Base-by-base conservation (phyloP, 768 basidiomycete genomes). In the Mycena sanguinolenta region DNA sequence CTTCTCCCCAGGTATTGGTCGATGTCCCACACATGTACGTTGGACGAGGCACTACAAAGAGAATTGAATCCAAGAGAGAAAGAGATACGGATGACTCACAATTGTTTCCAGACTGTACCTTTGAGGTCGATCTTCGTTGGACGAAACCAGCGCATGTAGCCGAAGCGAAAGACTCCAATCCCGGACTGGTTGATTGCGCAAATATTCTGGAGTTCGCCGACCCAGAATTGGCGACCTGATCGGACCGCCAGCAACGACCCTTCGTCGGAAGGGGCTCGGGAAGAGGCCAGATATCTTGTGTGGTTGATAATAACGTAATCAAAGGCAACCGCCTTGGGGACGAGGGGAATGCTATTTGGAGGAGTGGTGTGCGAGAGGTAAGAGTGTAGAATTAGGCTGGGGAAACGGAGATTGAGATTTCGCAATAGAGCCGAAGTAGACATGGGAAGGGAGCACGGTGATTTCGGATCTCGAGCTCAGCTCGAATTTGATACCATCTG, bases 101-200 rank as follows among this genome's bases (percentile, higher is more conserved):
- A 67, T 21, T 21, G 6, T 1, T 19, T 38, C 67, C 67, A 68
- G 0, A 68, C 60, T 0, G 67, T 68, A 2, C 59, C 42, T 1
- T 0, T 21, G 27, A 68, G 52, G 12, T 36, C 23, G 1, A 39
- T 21, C 0, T 52, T 19, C 5, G 53, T 44, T 16, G 67, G 61
- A 12, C 54, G 44, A 13, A 63, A 63, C 67, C 67, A 69, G 0
- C 67, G 61, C 19, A 69, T 13, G 36, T 39, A 58, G 1, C 67
- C 55, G 19, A 69, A 69, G 4, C 36, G 42, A 5, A 58, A 61
- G 7, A 53, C 17, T 8, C 8, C 23, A 0, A 19, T 30, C 13
- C 23, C n/a, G 3, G 25, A 14, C 19, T 58, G 53, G 25, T 62
- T 17, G 10, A 68, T 39, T 1, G 46, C 67, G 14, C 63, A 1